Evolutionary conservation across 257 asterid genomes (phyloP).

Genomic region (Eucommia ulmoides): DNA sequence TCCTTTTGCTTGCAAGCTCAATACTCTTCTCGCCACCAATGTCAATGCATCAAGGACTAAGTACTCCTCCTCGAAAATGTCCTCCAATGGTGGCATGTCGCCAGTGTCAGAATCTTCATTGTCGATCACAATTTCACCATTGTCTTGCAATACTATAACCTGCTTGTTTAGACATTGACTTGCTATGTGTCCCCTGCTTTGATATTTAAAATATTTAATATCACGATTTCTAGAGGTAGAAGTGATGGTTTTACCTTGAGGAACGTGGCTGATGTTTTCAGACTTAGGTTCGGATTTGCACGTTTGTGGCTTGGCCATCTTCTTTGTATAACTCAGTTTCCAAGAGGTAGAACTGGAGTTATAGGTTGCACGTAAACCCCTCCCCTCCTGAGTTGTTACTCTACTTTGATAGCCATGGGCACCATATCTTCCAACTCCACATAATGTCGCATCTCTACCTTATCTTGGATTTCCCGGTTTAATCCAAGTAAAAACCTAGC

Average conservation of each 20-base stretch:
- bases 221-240: background rate
- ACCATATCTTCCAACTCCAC: background rate
- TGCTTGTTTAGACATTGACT: constrained; percentile 5
- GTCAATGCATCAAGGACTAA: background rate
- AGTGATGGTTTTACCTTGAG: background rate
- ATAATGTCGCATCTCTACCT: background rate
- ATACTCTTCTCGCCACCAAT: constrained; percentile 9
- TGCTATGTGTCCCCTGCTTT: constrained; percentile 5
- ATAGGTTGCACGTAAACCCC: background rate
- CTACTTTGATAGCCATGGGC: background rate
- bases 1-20: constrained; percentile 6
- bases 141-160: background rate
- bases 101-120: background rate
- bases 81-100: constrained; percentile 5
- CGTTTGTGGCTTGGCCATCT: background rate
- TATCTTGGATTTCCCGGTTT: background rate
- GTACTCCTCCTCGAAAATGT: constrained; percentile 1
- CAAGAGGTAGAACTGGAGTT: background rate
- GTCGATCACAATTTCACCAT: background rate
- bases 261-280: background rate
- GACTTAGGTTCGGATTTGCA: background rate
- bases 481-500: background rate
- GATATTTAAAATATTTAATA: constrained; percentile 8
- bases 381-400: background rate
- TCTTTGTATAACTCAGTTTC: background rate